Conservation (phyloP, 2,329 filamentous ascomycete species). For the Moelleriella libera region DNA sequence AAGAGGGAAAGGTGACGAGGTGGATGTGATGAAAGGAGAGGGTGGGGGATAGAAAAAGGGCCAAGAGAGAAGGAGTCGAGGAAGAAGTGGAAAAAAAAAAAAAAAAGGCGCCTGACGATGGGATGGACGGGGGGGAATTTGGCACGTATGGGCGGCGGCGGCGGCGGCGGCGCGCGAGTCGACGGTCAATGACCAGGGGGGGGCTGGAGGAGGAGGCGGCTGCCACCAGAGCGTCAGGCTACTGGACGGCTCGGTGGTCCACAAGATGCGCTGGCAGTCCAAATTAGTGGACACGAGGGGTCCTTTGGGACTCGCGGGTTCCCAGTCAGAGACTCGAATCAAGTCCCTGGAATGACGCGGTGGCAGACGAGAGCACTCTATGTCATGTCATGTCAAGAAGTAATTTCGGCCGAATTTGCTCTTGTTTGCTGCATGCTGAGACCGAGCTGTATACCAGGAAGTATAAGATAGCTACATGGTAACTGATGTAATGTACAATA, state of each 20-base stretch:
- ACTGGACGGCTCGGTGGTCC: background rate
- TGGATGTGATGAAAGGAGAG: constrained; percentile 1
- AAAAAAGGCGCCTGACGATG: constrained; percentile 5
- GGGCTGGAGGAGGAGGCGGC: background rate
- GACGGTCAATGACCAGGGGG: background rate
- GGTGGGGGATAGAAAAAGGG: constrained; percentile 13
- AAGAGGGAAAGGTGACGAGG: constrained; percentile 1
- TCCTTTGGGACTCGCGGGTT: background rate
- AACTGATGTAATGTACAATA: too few species aligned
- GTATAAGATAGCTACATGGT: too few species aligned
- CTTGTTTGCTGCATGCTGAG: too few species aligned
- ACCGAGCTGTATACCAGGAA: too few species aligned
- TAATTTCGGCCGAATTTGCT: too few species aligned
- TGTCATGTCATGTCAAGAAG: too few species aligned
- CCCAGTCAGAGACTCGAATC: background rate
- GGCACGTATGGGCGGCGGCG: background rate
- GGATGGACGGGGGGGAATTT: constrained; percentile 11
- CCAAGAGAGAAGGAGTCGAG: background rate
- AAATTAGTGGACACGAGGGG: background rate
- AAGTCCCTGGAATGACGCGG: too few species aligned
- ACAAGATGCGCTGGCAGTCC: background rate
- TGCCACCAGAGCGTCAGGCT: background rate
- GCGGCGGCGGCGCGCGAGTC: background rate
- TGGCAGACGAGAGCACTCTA: too few species aligned
- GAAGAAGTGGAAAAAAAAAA: constrained; percentile 12